A percentile compares a stretch with the other conserved stretches of the same genome.
Conservation (phyloP, 805 yeast species). For the Pichia nanzhaoensis region DNA sequence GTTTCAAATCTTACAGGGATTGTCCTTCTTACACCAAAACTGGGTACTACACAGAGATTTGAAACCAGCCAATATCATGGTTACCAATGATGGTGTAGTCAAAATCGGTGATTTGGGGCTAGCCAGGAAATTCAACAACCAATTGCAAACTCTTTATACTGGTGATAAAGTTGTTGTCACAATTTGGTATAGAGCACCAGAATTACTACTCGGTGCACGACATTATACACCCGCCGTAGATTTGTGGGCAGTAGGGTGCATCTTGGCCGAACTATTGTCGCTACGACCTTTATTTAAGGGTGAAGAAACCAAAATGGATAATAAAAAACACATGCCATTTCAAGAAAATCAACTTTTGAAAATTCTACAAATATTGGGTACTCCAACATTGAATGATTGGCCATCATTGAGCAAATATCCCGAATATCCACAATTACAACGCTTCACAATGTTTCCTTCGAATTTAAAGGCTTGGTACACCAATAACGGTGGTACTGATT, state of each 20-base stretch:
- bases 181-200: slow-evolving; percentile 96
- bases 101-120: slow-evolving; percentile 94
- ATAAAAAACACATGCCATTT: slow-evolving; percentile 87
- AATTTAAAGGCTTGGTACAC: slow-evolving; percentile 82
- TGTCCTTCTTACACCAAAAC: slow-evolving; percentile 84
- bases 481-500: slow-evolving; percentile 68
- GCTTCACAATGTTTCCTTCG: slow-evolving; percentile 54
- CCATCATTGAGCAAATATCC: slow-evolving; percentile 74
- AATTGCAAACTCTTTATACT: slow-evolving; percentile 76
- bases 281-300: slow-evolving; percentile 93
- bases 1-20: slow-evolving; percentile 92
- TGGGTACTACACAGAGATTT: slow-evolving; percentile 95
- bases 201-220: slow-evolving; percentile 78
- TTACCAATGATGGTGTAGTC: slow-evolving; percentile 79
- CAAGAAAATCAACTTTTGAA: slow-evolving; percentile 89
- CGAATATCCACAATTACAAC: slow-evolving; percentile 62
- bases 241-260: slow-evolving; percentile 95
- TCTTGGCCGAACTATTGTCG: slow-evolving; percentile 83
- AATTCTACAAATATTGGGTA: slow-evolving; percentile 87
- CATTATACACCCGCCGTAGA: slow-evolving; percentile 93
- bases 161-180: slow-evolving; percentile 97
- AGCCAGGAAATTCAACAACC: slow-evolving; percentile 82
- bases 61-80: slow-evolving; percentile 98
- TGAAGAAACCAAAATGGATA: slow-evolving; percentile 94
- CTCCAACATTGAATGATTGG: slow-evolving; percentile 79